Evolutionary conservation across 352 stramenopile genomes (phyloP).

Genomic region (Pythium scleroteichum): DNA sequence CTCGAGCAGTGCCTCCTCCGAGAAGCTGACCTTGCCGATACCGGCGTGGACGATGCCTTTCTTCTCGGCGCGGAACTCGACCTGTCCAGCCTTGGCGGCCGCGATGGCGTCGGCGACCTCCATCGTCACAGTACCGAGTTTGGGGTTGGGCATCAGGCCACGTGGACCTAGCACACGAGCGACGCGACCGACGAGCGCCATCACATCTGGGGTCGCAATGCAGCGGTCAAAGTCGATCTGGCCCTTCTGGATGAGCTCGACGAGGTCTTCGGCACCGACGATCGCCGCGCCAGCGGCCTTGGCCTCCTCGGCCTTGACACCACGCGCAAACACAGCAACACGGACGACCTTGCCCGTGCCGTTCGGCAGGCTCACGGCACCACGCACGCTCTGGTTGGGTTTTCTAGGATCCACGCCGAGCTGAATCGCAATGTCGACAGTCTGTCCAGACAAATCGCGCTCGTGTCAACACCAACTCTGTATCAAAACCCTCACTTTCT

Average conservation of each 20-base stretch:
- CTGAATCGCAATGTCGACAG: slow-evolving; percentile 82
- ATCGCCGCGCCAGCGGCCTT: slow-evolving; percentile 87
- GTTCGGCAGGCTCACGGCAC: slow-evolving; percentile 84
- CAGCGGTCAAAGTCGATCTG: slow-evolving; percentile 91
- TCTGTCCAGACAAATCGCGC: slow-evolving; percentile 33
- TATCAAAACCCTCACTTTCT: background rate
- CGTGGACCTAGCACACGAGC: slow-evolving; percentile 94
- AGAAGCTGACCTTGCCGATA: slow-evolving; percentile 89
- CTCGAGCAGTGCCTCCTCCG: slow-evolving; percentile 88
- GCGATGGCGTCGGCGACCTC: slow-evolving; percentile 87
- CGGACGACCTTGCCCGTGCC: slow-evolving; percentile 86
- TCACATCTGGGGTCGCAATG: slow-evolving; percentile 92
- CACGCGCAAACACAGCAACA: slow-evolving; percentile 91
- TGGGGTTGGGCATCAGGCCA: slow-evolving; percentile 98
- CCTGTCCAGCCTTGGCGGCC: slow-evolving; percentile 78
- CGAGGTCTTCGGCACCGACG: slow-evolving; percentile 90
- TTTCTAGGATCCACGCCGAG: slow-evolving; percentile 86
- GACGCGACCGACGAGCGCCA: slow-evolving; percentile 92
- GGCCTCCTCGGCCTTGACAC: slow-evolving; percentile 86
- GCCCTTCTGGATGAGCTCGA: slow-evolving; percentile 88
- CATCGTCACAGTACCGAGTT: slow-evolving; percentile 95
- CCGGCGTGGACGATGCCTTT: slow-evolving; percentile 89
- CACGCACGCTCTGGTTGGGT: slow-evolving; percentile 87
- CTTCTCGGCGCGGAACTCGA: slow-evolving; percentile 90
- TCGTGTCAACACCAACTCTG: background rate